Conservation (phyloP, 2,329 filamentous ascomycete species). For the Monosporascus cannonballus region DNA sequence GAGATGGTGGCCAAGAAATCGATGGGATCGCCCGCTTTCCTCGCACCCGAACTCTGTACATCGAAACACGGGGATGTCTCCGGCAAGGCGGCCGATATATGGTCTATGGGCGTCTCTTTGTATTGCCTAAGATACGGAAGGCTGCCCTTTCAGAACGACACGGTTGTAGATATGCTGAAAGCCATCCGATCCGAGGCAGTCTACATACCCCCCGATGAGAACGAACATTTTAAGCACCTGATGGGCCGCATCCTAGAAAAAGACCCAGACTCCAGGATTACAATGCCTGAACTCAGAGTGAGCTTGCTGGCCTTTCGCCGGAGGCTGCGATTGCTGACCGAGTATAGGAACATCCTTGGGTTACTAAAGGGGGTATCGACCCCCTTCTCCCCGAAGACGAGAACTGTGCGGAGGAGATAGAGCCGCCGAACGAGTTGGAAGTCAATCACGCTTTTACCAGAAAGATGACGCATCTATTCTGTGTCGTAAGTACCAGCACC, state of each 20-base stretch:
- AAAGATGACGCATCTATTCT: constrained; percentile 80
- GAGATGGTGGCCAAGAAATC: constrained; percentile 91
- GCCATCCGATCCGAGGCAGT: constrained; percentile 71
- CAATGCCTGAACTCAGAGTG: constrained; percentile 76
- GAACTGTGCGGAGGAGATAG: constrained; percentile 76
- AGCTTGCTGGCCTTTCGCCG: constrained; percentile 24
- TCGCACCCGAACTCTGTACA: constrained; percentile 88
- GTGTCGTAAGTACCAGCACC: constrained; percentile 54
- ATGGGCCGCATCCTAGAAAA: constrained; percentile 74
- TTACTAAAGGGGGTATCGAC: constrained; percentile 75
- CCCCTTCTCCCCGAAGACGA: constrained; percentile 74
- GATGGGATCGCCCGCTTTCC: constrained; percentile 88
- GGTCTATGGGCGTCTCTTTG: constrained; percentile 95
- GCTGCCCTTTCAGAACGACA: constrained; percentile 77
- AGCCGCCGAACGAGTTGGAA: constrained; percentile 83
- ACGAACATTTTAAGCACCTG: constrained; percentile 66
- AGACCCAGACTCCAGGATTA: constrained; percentile 75
- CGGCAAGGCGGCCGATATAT: constrained; percentile 87
- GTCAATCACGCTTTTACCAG: constrained; percentile 85
- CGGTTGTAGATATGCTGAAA: constrained; percentile 82
- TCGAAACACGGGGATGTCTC: constrained; percentile 81
- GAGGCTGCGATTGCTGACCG: constrained; percentile 13
- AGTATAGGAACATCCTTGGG: constrained; percentile 80
- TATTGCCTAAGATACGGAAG: constrained; percentile 87
- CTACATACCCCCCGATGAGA: constrained; percentile 55